phyloP scores from a whole-genome alignment of 306 rosid species.

The Rubus idaeus region DNA sequence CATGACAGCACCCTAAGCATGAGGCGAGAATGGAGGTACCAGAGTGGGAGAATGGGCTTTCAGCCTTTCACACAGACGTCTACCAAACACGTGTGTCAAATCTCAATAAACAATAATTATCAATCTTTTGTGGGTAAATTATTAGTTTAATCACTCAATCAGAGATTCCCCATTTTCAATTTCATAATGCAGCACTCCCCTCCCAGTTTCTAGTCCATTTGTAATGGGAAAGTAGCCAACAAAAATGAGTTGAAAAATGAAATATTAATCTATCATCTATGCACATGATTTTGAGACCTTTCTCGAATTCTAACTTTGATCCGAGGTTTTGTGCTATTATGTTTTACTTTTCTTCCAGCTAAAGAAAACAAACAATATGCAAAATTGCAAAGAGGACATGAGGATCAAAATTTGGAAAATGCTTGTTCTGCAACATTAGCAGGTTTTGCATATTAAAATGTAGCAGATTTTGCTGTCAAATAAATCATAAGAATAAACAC shows the following conservation, averaged over 20 bases:
- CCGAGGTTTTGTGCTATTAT: background rate
- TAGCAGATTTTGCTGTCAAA: conserved; percentile 10
- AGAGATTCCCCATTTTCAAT: background rate
- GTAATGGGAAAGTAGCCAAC: background rate
- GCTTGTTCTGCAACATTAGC: background rate
- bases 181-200: background rate
- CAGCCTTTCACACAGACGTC: background rate
- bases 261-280: background rate
- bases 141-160: background rate
- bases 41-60: background rate
- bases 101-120: background rate
- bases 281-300: background rate
- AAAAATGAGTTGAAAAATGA: background rate
- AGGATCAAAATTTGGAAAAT: background rate
- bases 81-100: background rate
- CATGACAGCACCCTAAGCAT: background rate
- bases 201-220: background rate
- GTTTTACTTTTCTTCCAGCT: background rate
- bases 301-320: background rate
- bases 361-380: background rate
- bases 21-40: background rate
- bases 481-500: background rate
- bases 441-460: background rate
- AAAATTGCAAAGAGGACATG: background rate
- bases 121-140: background rate